These are phyloP conservation scores for Nicotiana rustica DNA, from an alignment of 305 asterid genomes.

Conservation along the genomic window DNA sequence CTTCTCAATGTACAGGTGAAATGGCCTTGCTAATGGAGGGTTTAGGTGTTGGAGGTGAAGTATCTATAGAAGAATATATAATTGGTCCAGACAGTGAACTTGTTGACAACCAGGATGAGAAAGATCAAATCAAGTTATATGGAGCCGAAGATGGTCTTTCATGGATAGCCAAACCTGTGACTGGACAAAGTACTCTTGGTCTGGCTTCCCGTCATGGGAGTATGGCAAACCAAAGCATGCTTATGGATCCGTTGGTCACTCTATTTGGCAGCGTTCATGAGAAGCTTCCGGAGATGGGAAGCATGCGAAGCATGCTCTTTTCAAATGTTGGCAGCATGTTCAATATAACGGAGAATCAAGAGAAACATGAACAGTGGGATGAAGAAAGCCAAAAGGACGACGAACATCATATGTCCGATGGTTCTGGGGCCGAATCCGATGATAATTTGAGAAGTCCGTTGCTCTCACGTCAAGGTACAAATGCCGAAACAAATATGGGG, in stretches of 20 bases:
- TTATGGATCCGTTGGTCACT: conserved; percentile 85
- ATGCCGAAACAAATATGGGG: conserved; percentile 57
- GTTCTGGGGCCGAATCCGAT: conserved; percentile 69
- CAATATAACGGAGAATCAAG: conserved; percentile 52
- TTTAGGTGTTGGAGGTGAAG: conserved; percentile 75
- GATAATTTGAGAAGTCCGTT: conserved; percentile 83
- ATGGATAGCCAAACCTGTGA: conserved; percentile 88
- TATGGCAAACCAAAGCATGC: conserved; percentile 52
- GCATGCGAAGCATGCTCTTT: conserved; percentile 60
- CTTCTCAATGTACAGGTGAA: conserved; percentile 64
- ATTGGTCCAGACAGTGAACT: conserved; percentile 79
- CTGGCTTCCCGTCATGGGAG: conserved; percentile 81
- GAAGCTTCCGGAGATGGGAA: conserved; percentile 71
- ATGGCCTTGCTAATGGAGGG: conserved; percentile 95
- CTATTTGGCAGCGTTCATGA: conserved; percentile 92
- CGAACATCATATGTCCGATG: conserved; percentile 47
- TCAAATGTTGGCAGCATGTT: conserved; percentile 87
- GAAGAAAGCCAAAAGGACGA: conserved; percentile 70
- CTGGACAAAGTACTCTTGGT: conserved; percentile 73
- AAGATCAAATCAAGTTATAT: conserved; percentile 62
- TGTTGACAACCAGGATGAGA: conserved; percentile 56
- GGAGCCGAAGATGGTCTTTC: conserved; percentile 96
- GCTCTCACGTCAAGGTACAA: conserved; percentile 67
- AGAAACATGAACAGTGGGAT: conserved; percentile 71
- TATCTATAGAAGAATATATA: conserved; percentile 81